Evolutionary conservation across 192 early-diverging fungal species (phyloP).

Genomic region (Mortierella hygrophila): DNA sequence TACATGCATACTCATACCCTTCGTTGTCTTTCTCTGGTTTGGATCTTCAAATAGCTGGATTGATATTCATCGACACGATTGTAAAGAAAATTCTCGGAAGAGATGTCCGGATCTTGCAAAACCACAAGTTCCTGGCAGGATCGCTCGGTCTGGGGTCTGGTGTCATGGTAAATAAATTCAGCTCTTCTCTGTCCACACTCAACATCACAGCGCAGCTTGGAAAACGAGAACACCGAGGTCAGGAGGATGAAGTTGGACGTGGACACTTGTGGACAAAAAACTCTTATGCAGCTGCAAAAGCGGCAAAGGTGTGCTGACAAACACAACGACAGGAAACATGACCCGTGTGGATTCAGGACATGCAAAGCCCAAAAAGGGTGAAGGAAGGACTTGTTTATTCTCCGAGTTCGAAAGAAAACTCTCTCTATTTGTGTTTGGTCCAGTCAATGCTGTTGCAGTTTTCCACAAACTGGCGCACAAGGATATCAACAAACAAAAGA

Average conservation of each 20-base stretch:
- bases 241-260: no score
- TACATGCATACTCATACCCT: background rate
- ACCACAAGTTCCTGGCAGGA: conserved; percentile 55
- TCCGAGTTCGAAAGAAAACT: background rate
- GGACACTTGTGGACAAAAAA: no score
- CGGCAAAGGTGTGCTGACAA: background rate
- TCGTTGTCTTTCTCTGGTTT: background rate
- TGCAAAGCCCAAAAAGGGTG: background rate
- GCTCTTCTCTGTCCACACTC: background rate
- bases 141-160: conserved; percentile 58
- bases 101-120: conserved; percentile 49
- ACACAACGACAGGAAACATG: background rate
- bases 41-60: conserved; percentile 32
- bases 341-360: background rate
- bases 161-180: conserved; percentile 47
- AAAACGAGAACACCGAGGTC: no score
- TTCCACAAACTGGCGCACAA: background rate
- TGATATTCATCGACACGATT: conserved; percentile 56
- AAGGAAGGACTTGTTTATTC: background rate
- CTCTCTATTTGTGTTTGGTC: background rate
- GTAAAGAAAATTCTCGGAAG: conserved; percentile 36
- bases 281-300: no score
- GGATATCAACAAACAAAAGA: background rate
- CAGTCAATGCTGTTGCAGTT: background rate
- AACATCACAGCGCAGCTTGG: background rate